A percentile compares a stretch with the other conserved stretches of the same genome.
phyloP scores from a whole-genome alignment of 108 stramenopile species.

The Hondaea fermentalgiana region DNA sequence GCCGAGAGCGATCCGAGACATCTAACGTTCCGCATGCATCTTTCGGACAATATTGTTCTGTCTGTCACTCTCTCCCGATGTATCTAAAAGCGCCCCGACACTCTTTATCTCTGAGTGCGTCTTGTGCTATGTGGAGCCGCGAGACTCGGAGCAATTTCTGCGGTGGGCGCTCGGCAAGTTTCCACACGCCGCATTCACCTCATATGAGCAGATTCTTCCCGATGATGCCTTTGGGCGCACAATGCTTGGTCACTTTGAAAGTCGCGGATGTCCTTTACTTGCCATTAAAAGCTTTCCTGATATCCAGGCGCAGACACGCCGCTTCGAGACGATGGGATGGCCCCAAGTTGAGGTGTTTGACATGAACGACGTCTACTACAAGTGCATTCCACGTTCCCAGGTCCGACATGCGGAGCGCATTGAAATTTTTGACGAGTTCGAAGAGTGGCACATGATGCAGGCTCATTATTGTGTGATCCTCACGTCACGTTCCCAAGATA shows the following conservation, averaged over 20 bases:
- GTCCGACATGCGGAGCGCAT: background rate
- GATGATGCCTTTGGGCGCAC: constrained; percentile 1
- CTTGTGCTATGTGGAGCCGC: background rate
- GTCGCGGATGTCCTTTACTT: background rate
- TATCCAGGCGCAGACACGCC: background rate
- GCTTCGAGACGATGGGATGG: background rate
- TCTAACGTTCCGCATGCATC: no score
- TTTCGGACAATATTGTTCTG: no score
- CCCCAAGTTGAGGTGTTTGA: background rate
- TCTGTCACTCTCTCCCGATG: no score
- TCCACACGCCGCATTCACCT: background rate
- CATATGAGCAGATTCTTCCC: constrained; percentile 14
- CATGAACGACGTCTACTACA: background rate
- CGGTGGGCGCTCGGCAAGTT: background rate
- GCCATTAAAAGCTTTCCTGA: background rate
- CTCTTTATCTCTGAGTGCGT: constrained; percentile 20
- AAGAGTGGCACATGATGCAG: constrained; percentile 21
- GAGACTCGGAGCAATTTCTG: background rate
- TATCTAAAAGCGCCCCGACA: background rate
- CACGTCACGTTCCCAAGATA: background rate
- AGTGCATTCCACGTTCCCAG: background rate
- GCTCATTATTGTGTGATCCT: background rate
- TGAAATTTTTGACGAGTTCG: background rate
- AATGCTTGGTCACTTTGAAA: background rate
- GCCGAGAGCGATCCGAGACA: background rate